Percentiles rank a stretch among this genome's conserved stretches.
These are phyloP conservation scores for Phytophthora constricta DNA, from an alignment of 352 stramenopile species.

Conservation along the genomic window DNA sequence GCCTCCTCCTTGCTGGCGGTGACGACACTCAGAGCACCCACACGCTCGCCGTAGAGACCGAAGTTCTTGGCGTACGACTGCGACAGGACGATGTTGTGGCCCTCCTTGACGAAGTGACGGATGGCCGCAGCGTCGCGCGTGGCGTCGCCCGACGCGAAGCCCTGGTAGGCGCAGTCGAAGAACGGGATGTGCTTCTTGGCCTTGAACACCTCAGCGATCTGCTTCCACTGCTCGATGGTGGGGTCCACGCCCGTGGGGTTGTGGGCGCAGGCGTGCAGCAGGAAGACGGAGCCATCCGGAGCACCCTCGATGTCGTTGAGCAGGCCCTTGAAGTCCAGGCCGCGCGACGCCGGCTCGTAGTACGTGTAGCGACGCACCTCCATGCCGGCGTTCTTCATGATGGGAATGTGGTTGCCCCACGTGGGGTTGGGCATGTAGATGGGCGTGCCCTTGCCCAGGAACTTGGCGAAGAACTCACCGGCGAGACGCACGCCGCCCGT, in stretches of 20 bases:
- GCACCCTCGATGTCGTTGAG: conserved; percentile 95
- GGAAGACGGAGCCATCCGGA: conserved; percentile 94
- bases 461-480: conserved; percentile 95
- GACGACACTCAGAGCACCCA: conserved; percentile 97
- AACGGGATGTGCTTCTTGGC: conserved; percentile 96
- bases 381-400: conserved; percentile 90
- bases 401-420: conserved; percentile 99
- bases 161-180: conserved; percentile 99
- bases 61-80: conserved; percentile 99
- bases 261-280: conserved; percentile 99
- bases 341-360: conserved; percentile 85
- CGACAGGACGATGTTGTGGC: conserved; percentile 96
- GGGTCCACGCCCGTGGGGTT: conserved; percentile 99
- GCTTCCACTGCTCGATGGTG: conserved; percentile 97
- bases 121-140: conserved; percentile 95
- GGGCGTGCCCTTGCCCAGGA: conserved; percentile 81
- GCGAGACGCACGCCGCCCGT: conserved; percentile 97
- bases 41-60: conserved; percentile 99
- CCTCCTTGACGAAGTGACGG: conserved; percentile 98
- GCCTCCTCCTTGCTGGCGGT: conserved; percentile 94
- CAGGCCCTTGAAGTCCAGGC: conserved; percentile 94
- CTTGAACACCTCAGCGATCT: conserved; percentile 97
- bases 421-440: conserved; percentile 99
- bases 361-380: conserved; percentile 86
- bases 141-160: conserved; percentile 98